Evolutionary conservation across 495 filamentous ascomycete genomes (phyloP).

Genomic region (Paragyromitra xinjiangensis): DNA sequence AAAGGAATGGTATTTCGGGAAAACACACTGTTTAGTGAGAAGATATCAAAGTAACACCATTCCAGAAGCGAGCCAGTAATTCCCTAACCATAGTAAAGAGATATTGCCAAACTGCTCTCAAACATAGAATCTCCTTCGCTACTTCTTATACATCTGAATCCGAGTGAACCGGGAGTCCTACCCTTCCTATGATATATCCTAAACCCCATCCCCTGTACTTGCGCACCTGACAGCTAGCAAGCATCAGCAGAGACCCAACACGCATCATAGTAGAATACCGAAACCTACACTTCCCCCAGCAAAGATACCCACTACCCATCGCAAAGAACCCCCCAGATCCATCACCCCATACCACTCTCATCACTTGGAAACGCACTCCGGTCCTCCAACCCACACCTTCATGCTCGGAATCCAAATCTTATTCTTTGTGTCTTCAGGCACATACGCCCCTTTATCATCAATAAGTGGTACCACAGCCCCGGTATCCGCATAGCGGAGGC

Average conservation of each 20-base stretch:
- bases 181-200: not conserved
- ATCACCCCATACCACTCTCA: not conserved
- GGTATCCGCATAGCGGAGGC: slow-evolving; percentile 20
- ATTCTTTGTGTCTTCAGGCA: slow-evolving; percentile 28
- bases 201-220: not conserved
- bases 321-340: not conserved
- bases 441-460: slow-evolving; percentile 30
- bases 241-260: not conserved
- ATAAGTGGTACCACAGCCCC: slow-evolving; percentile 34
- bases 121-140: not conserved
- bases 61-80: not conserved
- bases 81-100: not conserved
- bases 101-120: not conserved
- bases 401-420: slow-evolving; percentile 39
- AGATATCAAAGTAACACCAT: not conserved
- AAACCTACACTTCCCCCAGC: not conserved
- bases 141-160: not conserved
- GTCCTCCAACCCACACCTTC: slow-evolving; percentile 37
- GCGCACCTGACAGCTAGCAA: not conserved
- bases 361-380: slow-evolving; percentile 10
- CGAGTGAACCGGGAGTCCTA: not conserved
- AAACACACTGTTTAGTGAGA: not conserved
- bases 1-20: not conserved
- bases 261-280: not conserved
- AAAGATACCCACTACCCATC: not conserved